phyloP scores from a whole-genome alignment of 768 basidiomycete genomes.

The Lactarius sp. region DNA sequence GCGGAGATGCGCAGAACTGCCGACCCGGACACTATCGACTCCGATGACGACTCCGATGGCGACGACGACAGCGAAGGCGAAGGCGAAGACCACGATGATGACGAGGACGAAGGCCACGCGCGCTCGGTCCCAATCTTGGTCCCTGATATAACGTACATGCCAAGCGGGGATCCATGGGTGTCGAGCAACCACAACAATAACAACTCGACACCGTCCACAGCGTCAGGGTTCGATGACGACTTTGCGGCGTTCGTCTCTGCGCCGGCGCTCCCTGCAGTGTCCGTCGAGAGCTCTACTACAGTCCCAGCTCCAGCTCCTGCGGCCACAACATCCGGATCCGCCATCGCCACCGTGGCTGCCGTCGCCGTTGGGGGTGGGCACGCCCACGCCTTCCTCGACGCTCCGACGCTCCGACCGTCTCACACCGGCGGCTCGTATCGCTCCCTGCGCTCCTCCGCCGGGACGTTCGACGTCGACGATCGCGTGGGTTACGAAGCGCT shows the following conservation, averaged over 20 bases:
- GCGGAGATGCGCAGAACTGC: slow-evolving; percentile 18
- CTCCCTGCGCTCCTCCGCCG: slow-evolving; percentile 45
- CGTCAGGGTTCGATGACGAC: slow-evolving; percentile 65
- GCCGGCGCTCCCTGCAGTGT: slow-evolving; percentile 25
- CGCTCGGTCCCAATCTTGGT: slow-evolving; percentile 12
- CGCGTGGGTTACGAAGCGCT: slow-evolving; percentile 22
- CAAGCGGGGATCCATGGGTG: slow-evolving; percentile 25
- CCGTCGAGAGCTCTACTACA: neutral
- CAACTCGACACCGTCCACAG: slow-evolving; percentile 1
- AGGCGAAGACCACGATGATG: neutral
- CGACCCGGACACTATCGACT: neutral
- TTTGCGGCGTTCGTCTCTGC: slow-evolving; percentile 73
- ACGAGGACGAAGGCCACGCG: slow-evolving; percentile 5
- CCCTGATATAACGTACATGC: neutral
- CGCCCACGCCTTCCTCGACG: slow-evolving; percentile 11
- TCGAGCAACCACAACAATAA: neutral
- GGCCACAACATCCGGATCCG: neutral
- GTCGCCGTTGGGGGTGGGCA: neutral
- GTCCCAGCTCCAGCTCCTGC: too few species aligned
- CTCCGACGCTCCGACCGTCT: slow-evolving; percentile 27
- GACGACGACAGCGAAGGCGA: neutral
- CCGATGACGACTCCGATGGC: slow-evolving; percentile 10
- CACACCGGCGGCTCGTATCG: slow-evolving; percentile 40
- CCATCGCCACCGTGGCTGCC: neutral
- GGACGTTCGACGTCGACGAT: slow-evolving; percentile 42